phyloP scores from a whole-genome alignment of 352 stramenopile genomes.

The Globisporangium paddicum region DNA sequence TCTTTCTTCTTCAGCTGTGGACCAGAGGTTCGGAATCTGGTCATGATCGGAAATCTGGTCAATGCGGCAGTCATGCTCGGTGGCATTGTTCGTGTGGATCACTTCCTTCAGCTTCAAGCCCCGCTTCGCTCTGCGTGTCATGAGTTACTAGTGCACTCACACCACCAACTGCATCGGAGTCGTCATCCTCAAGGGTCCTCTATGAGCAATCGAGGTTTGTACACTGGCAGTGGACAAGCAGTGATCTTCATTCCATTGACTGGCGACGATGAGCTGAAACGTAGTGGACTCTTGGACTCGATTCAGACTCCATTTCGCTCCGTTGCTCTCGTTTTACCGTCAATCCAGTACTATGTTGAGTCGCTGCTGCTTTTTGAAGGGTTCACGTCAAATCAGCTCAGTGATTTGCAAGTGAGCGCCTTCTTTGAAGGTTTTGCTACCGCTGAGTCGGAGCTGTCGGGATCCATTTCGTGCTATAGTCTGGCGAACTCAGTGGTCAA shows the following conservation, averaged over 20 bases:
- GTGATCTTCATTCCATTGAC: constrained; percentile 28
- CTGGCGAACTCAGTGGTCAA: constrained; percentile 1
- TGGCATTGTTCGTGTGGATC: neutral
- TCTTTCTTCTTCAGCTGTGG: constrained; percentile 5
- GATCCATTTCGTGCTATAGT: neutral
- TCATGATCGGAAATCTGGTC: neutral
- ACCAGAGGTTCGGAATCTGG: neutral
- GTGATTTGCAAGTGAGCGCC: constrained; percentile 11
- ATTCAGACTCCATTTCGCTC: constrained; percentile 28
- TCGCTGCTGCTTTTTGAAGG: constrained; percentile 25
- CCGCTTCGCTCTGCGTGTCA: constrained; percentile 6
- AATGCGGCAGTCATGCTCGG: neutral
- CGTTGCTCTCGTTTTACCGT: constrained; percentile 19
- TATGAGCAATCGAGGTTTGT: neutral
- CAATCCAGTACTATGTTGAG: constrained; percentile 24
- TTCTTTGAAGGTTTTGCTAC: constrained; percentile 23
- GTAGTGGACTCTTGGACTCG: constrained; percentile 20
- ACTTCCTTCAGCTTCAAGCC: constrained; percentile 1
- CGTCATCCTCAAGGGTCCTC: neutral
- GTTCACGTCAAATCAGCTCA: constrained; percentile 15
- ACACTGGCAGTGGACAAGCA: neutral
- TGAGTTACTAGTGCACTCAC: neutral
- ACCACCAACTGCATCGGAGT: neutral
- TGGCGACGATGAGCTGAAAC: neutral
- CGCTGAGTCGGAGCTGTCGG: neutral